Evolutionary conservation across 2,329 filamentous ascomycete genomes (phyloP), one percentile per base, ranked within the genome.

Genomic region (Sarocladium kiliense): DNA sequence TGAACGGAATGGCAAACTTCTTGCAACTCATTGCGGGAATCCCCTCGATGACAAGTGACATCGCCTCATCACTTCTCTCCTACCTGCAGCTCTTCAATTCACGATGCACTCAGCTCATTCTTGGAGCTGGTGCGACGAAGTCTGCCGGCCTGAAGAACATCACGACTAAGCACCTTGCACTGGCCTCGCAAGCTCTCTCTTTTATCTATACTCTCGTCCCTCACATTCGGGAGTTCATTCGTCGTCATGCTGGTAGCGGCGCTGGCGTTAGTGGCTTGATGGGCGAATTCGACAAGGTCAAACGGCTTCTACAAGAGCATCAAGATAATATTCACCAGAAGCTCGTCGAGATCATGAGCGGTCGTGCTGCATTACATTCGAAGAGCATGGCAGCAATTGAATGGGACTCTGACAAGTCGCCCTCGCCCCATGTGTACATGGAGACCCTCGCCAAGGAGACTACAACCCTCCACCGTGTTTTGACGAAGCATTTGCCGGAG

Each of bases 71-170:
- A 0, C 80, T 99, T 11, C 77, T 97, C 41, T 87, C 94, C 21
- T 96, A 95, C 65, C 79, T 97, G 14, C 89, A 94, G 61, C 79
- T 96, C 3, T 99, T 97, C 78, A 97, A 99, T 70, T 97, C 91
- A 2, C 87, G 94, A 19, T 92, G 92, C 56, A 95, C 89, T n/a
- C 94, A 99, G 68, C 81, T 99, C 56, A 97, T 99, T 60, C 84
- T 99, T 6, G 94, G 94, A 1, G 94, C 94, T 1, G 94, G 94
- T 3, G 94, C 94, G 3, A 97, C 90, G 4, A 80, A 85, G 34
- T 91, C 88, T 23, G 94, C 92, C 1, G 93, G 93, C 0, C 77
- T 99, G 19, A 96, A 91, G 68, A 97, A 97, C 65, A 99, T 99
- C 68, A 96, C 90, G 0, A 96, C 94, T 0, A 94, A 94, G 64